Percentiles rank a stretch among this genome's conserved stretches.
phyloP scores from a whole-genome alignment of 805 yeast genomes.

The Metschnikowia kofuensis region DNA sequence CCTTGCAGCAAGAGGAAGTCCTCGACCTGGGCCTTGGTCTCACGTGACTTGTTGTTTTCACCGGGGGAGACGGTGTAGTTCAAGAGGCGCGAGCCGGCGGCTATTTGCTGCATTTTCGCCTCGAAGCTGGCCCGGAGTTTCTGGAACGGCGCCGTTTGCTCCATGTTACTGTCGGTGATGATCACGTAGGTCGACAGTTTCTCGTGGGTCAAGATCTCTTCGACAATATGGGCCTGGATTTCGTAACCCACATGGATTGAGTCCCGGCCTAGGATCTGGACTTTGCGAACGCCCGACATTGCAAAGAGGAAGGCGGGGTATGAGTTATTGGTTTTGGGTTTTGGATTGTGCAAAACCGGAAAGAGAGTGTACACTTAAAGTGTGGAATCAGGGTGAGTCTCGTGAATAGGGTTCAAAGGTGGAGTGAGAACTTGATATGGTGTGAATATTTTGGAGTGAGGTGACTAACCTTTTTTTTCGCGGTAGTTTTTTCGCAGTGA shows the following conservation, averaged over 20 bases:
- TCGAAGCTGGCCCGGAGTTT: constrained; percentile 45
- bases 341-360: not conserved
- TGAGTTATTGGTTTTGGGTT: not conserved
- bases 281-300: constrained; percentile 43
- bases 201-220: constrained; percentile 56
- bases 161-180: constrained; percentile 81
- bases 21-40: constrained; percentile 89
- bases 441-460: no score
- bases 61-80: constrained; percentile 85
- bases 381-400: no score
- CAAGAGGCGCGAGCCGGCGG: constrained; percentile 64
- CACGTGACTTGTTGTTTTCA: constrained; percentile 83
- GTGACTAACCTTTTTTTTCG: no score
- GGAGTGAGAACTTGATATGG: no score
- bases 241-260: constrained; percentile 88
- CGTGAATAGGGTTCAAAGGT: no score
- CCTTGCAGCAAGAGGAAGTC: constrained; percentile 79
- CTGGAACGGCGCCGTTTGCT: constrained; percentile 58
- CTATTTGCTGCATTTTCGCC: constrained; percentile 24
- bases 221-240: constrained; percentile 69
- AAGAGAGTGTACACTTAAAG: no score
- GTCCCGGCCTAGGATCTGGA: constrained; percentile 76
- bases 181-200: constrained; percentile 90
- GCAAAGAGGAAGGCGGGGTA: not conserved
- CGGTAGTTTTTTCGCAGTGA: no score